Evolutionary conservation across 768 basidiomycete genomes (phyloP).

Genomic region (Suillus occidentalis): DNA sequence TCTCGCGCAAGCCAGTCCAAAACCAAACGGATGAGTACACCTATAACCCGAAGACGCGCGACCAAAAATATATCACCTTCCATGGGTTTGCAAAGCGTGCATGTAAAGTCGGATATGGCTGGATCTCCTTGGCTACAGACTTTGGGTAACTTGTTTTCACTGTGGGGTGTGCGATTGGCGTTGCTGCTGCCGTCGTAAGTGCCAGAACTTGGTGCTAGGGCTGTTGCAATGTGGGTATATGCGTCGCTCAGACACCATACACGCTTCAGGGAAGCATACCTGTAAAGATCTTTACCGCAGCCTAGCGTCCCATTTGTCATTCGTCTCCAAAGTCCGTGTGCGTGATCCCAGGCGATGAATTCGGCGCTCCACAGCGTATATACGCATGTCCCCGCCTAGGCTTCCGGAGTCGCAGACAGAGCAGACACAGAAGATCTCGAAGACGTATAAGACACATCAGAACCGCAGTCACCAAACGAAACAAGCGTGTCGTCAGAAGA

Average conservation of each 20-base stretch:
- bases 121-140: slow-evolving; percentile 22
- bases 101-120: slow-evolving; percentile 16
- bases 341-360: neutral
- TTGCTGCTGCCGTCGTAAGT: no score
- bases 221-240: slow-evolving; percentile 2
- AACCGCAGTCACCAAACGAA: neutral
- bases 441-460: neutral
- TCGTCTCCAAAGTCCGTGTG: neutral
- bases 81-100: slow-evolving; percentile 20
- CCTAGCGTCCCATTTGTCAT: neutral
- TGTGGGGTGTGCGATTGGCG: neutral
- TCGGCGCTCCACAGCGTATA: neutral
- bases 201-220: neutral
- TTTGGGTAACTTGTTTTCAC: neutral
- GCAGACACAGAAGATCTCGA: neutral
- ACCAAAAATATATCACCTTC: slow-evolving; percentile 21
- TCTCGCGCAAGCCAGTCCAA: neutral
- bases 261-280: neutral
- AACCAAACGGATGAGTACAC: neutral
- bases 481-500: slow-evolving; percentile 27
- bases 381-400: neutral
- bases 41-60: no score
- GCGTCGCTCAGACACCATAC: neutral
- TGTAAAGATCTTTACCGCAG: neutral
- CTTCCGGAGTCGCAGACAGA: neutral